Conservation (phyloP, 2,329 filamentous ascomycete species). For the Emmonsiellopsis sp. region DNA sequence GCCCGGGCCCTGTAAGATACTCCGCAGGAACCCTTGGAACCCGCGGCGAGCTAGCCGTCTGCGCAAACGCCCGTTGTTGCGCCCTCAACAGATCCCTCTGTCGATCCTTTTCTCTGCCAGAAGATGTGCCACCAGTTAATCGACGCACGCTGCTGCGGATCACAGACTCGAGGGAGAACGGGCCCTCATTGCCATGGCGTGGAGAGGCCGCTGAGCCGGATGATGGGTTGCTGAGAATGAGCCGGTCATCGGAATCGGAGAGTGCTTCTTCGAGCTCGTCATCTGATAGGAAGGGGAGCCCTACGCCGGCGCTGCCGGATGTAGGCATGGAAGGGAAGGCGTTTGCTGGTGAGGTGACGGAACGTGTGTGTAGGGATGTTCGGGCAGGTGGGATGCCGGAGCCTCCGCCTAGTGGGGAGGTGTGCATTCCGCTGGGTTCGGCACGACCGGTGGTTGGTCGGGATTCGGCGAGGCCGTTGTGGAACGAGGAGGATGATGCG, state of each 20-base stretch:
- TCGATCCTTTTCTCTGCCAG: conserved; percentile 34
- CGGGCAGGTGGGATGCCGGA: conserved; percentile 35
- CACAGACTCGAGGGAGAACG: conserved; percentile 38
- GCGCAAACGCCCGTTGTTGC: conserved; percentile 33
- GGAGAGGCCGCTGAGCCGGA: conserved; percentile 16
- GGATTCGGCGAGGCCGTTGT: conserved; percentile 76
- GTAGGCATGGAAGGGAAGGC: conserved; percentile 39
- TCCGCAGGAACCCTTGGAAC: conserved; percentile 41
- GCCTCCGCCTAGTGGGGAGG: conserved; percentile 39
- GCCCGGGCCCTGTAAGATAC: conserved; percentile 31
- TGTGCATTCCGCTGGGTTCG: conserved; percentile 48
- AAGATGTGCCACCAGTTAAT: conserved; percentile 35
- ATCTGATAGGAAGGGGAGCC: conserved; percentile 60
- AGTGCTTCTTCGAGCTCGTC: conserved; percentile 71
- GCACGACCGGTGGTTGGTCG: conserved; percentile 50
- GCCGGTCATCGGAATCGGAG: conserved; percentile 71
- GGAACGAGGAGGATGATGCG: conserved; percentile 66
- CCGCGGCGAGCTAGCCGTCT: conserved; percentile 26
- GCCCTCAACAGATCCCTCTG: conserved; percentile 35
- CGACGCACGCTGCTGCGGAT: conserved; percentile 39
- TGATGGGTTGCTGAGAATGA: conserved; percentile 19
- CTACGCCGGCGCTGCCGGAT: conserved; percentile 43
- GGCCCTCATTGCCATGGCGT: conserved; percentile 29
- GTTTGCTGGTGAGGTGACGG: conserved; percentile 69
- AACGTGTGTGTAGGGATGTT: conserved; percentile 68